Base-by-base conservation (phyloP, 805 yeast species). In the Candida vaughaniae region DNA sequence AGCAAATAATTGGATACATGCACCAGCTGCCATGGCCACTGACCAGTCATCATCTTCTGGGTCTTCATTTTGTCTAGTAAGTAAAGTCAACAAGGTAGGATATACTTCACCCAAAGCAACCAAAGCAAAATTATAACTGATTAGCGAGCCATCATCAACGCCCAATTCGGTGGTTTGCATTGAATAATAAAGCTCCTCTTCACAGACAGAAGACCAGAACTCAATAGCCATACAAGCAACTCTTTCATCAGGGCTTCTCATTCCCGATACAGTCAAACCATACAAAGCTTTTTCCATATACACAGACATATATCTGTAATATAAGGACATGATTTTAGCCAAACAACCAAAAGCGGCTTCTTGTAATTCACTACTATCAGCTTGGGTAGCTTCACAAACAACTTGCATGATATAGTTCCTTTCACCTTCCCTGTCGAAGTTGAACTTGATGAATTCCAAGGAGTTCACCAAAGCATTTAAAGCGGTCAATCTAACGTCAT, bases 181-280 rank as follows among this genome's bases (percentile, higher is more conserved):
- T 12, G 84, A 78, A 42, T 86, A 80, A 46, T 87, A 96, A 45
- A 85, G 73, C 63, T 93, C 99, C 56, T 85, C 96, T 67, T 93
- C 99, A 69, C 98, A 90, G n/a, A 93, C 93, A n/a, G 99, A 88
- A 42, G 91, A 81, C 99, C 99, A 93, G 60, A 93, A 91, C 66
- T 93, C 99, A 40, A 93, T 93, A 20, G 99, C 97, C 97, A 91
- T 90, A 57, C 97, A 88, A 1, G 96, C 84, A 20, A 93, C 98
- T 51, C 78, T 78, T 52, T 85, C 95, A 64, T 87, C 84, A 22
- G 66, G 56, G 39, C 88, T 82, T 62, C 82, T 82, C 96, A 93
- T 93, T 29, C 98, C 97, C 15, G 81, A 66, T 29, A 91, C 89
- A 4, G 98, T 90, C 41, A 93, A 73, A 12, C 88, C 87, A 51